Conservation (phyloP, 2,329 filamentous ascomycete genomes). For the Parafenestella ontariensis region DNA sequence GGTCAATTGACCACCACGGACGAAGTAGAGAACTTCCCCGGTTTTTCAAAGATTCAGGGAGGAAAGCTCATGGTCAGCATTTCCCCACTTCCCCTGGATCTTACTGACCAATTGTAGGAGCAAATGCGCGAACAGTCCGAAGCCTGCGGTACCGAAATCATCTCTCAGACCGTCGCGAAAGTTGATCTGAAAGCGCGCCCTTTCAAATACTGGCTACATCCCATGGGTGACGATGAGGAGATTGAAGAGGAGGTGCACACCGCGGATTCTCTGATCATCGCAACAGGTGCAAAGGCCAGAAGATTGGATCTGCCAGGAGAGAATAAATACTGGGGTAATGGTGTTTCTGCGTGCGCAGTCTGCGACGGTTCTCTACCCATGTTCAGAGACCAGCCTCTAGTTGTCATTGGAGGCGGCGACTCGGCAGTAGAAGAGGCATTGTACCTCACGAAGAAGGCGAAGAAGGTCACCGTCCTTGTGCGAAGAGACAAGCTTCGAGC, state of each 20-base stretch:
- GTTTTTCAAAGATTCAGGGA: slow-evolving; percentile 90
- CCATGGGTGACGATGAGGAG: slow-evolving; percentile 80
- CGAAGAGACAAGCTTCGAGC: slow-evolving; percentile 86
- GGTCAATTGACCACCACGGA: slow-evolving; percentile 98
- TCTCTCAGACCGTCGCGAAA: slow-evolving; percentile 89
- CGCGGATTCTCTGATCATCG: slow-evolving; percentile 90
- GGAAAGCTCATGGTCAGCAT: slow-evolving; percentile 77
- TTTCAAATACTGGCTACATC: slow-evolving; percentile 81
- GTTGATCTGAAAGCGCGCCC: slow-evolving; percentile 83
- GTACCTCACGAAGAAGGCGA: slow-evolving; percentile 97
- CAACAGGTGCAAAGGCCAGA: slow-evolving; percentile 90
- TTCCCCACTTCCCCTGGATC: not conserved
- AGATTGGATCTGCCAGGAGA: slow-evolving; percentile 85
- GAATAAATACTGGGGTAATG: slow-evolving; percentile 96
- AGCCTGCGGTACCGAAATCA: slow-evolving; percentile 89
- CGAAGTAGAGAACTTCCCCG: slow-evolving; percentile 97
- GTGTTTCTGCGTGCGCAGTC: slow-evolving; percentile 94
- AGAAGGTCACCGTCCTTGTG: slow-evolving; percentile 92
- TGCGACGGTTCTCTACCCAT: slow-evolving; percentile 97
- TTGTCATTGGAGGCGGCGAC: slow-evolving; percentile 96
- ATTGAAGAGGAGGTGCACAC: slow-evolving; percentile 77
- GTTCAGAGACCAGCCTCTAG: slow-evolving; percentile 93
- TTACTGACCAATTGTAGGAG: slow-evolving; percentile 60
- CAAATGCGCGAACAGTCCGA: slow-evolving; percentile 91
- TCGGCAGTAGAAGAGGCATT: slow-evolving; percentile 96